These are phyloP conservation scores for Fraxinus platypoda DNA, from an alignment of 305 asterid genomes.

Conservation along the genomic window DNA sequence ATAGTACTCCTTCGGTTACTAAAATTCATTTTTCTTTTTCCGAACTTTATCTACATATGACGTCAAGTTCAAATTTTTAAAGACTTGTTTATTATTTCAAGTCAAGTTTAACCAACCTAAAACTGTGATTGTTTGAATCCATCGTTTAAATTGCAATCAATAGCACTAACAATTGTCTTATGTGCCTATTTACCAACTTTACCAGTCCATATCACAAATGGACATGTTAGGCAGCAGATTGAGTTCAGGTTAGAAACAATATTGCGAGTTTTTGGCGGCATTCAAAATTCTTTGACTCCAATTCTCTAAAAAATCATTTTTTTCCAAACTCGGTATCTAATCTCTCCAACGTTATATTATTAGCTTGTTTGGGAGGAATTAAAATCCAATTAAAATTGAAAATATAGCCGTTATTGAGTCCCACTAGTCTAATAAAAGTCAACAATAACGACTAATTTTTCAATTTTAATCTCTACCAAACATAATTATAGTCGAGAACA, in stretches of 20 bases:
- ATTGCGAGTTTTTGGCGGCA: not conserved
- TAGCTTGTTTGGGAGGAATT: too few relatives aligned
- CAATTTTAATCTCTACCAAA: too few relatives aligned
- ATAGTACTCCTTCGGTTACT: not conserved
- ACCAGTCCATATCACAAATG: not conserved
- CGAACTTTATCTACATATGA: not conserved
- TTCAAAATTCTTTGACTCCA: not conserved
- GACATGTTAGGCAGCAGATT: not conserved
- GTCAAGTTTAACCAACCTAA: not conserved
- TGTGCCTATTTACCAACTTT: not conserved
- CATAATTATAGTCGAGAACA: not conserved
- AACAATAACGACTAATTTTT: too few relatives aligned
- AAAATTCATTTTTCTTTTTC: not conserved
- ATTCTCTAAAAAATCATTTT: not conserved
- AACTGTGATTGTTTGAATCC: not conserved
- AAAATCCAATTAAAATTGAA: too few relatives aligned
- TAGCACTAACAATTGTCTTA: not conserved
- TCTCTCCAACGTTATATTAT: not conserved
- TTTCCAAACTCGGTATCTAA: not conserved
- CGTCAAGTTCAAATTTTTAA: not conserved
- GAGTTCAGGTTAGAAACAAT: not conserved
- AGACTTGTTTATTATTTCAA: not conserved
- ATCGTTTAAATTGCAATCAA: not conserved
- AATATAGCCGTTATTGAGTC: too few relatives aligned
- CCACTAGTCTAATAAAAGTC: too few relatives aligned